Conservation (phyloP, 2,329 filamentous ascomycete genomes). For the Septoria petroselini region DNA sequence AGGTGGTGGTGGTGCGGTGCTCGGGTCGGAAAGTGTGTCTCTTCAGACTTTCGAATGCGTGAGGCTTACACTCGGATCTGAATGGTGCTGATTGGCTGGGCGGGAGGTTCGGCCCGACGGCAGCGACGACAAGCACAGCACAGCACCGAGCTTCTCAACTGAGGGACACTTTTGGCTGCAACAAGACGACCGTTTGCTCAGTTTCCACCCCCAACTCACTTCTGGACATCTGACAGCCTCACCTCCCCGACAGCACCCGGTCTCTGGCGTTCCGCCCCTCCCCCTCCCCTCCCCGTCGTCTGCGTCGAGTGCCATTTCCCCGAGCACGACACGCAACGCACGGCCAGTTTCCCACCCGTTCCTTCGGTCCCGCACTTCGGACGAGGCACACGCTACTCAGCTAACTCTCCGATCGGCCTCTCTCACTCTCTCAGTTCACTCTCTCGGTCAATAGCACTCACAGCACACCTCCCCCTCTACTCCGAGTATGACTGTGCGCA, state of each 20-base stretch:
- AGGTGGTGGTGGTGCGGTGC: constrained; percentile 16
- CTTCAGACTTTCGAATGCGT: constrained; percentile 1
- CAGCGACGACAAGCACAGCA: constrained; percentile 6
- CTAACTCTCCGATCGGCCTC: not conserved
- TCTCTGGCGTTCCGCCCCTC: no score
- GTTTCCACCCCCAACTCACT: no score
- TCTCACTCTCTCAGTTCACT: not conserved
- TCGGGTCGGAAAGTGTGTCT: constrained; percentile 14
- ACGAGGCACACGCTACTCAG: not conserved
- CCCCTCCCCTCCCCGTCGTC: no score
- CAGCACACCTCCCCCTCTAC: constrained; percentile 8
- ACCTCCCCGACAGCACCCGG: no score
- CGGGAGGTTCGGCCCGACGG: not conserved
- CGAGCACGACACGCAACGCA: no score
- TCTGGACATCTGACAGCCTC: no score
- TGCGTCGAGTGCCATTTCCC: not conserved
- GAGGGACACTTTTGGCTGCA: no score
- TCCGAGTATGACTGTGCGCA: constrained; percentile 32
- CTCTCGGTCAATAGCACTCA: not conserved
- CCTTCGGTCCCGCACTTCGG: constrained; percentile 3
- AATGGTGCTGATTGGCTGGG: not conserved
- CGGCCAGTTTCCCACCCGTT: not conserved
- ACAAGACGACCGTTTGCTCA: no score
- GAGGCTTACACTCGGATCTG: not conserved
- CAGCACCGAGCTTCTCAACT: no score